Evolutionary conservation across 805 yeast genomes (phyloP), one percentile per base, ranked within the genome.

Genomic region (Saturnispora diversa): DNA sequence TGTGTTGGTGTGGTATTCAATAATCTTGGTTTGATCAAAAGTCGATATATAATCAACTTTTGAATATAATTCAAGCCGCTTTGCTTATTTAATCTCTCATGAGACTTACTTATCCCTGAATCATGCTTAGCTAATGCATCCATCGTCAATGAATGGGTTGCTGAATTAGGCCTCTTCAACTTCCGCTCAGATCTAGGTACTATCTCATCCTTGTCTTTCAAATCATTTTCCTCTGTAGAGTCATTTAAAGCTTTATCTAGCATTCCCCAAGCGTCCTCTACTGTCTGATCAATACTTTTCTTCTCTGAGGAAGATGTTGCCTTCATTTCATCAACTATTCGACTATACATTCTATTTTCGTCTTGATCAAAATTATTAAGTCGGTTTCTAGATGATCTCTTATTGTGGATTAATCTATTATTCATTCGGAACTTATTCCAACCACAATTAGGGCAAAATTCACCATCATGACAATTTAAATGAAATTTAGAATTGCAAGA

Each of bases 1-100:
- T 43, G 40, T 9, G 53, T 20, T 2, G 38, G 35, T 16, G 37
- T 10, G 10, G 25, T 32, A 12, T 7, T 72, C 36, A 75, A 62
- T 35, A 84, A 53, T 15, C 62, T 65, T 15, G 68, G 63, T 30
- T 85, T 60, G 9, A 84, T 77, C 24, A 75, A 59, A 36, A 70
- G 53, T 16, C 62, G 64, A 53, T 83, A 92, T 12, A 84, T 69
- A 25, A 62, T 58, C 15, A 62, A 53, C 50, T 84, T 83, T 45
- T 75, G 76, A 12, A 66, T 68, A 30, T 56, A 49, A 17, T 39
- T 34, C n/a, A 52, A 5, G 54, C 36, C n/a, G 50, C 17, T n/a
- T 31, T 16, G 13, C 7, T 32, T 16, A 7, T 22, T 23, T 12
- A 13, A 3, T 11, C 28, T 5, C 4, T 22, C 16, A 19, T 26